Evolutionary conservation across 2,329 filamentous ascomycete species (phyloP), one percentile per base, ranked within the genome.

Genomic region (Pseudopithomyces chartarum): DNA sequence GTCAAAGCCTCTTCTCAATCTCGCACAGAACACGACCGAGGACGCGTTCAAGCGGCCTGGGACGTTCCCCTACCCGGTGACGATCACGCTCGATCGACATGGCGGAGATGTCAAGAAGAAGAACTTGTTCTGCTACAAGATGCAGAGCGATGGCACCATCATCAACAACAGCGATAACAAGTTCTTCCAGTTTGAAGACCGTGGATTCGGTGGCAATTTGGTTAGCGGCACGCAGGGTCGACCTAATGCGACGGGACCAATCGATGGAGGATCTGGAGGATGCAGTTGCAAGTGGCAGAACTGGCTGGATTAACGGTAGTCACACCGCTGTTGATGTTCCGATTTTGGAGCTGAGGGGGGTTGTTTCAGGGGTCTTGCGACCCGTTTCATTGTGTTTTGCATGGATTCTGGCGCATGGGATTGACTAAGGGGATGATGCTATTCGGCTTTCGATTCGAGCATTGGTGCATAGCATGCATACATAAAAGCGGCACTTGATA

Each of bases 221-320:
- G 75, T 86, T 1, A 83, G 85, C 65, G 75, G 81, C 2, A 79
- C 81, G 3, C 70, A 75, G 11, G 79, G 80, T 6, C 78, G 81
- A 34, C 65, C 69, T 12, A 73, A 66, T 26, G 76, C 73, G 5
- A 68, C 55, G 5, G 84, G 84, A 0, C 61, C 70, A 32, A 79
- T 86, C 55, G 85, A 87, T 73, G 85, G 85, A 1, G 85, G 85
- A 1, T 80, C 74, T 5, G 85, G 85, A 6, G 85, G 85, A 0
- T 88, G 85, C 76, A 66, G 66, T n/a, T 88, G 85, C 70, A 73
- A 79, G 63, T 88, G 85, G 84, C 77, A 80, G 68, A 87, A 86
- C 71, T 87, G 78, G 76, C 59, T 74, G 47, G 47, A 48, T 34
- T 61, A 17, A 40, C 7, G 38, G 15, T 29, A 29, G 8, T 29